Base-by-base conservation (phyloP, 2,329 filamentous ascomycete genomes). In the Ilyonectria destructans region DNA sequence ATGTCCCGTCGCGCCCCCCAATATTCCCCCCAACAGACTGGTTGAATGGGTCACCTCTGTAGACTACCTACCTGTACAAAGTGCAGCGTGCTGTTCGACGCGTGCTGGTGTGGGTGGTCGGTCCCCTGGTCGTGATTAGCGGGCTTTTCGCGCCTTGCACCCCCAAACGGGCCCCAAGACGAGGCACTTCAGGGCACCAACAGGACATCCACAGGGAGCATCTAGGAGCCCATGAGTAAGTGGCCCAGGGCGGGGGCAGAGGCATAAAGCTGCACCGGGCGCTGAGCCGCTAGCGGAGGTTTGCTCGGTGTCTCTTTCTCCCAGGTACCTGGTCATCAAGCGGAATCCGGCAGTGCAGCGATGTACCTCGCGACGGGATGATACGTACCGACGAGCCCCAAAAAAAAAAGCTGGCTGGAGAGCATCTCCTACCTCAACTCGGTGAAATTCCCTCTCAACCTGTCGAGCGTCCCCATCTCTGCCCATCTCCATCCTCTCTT, bases 361-460 rank as follows among this genome's bases (percentile, higher is more conserved):
- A 74, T 21, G 74, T 76, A 76, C 74, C 74, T 76, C 74, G 74
- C 74, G 71, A 69, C 74, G 74, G 74, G 55, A 71, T 67, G 72
- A 74, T 77, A 75, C 73, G 73, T 76, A 77, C 74, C 74, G 74
- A 77, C 73, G 62, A 67, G 68, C 73, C 75, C 75, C 71, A 77
- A 76, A 77, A 77, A 75, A 75, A 77, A 77, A 77, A 75, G 65
- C 74, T 75, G 75, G 69, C 67, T 72, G 73, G 67, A 74, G 69
- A 71, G 71, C 71, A 74, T 67, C 62, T 74, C 58, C 43, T 62
- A 58, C 65, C 60, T 62, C 65, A 56, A 60, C 62, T 77, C 75
- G 75, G 75, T 77, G 75, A 77, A 77, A 77, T 77, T 77, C 75
- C 75, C 75, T 77, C 75, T 74, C 75, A 77, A 77, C 74, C 73